Evolutionary conservation across 2,329 filamentous ascomycete species (phyloP).

Genomic region (Scopulariopsis brevicaulis): DNA sequence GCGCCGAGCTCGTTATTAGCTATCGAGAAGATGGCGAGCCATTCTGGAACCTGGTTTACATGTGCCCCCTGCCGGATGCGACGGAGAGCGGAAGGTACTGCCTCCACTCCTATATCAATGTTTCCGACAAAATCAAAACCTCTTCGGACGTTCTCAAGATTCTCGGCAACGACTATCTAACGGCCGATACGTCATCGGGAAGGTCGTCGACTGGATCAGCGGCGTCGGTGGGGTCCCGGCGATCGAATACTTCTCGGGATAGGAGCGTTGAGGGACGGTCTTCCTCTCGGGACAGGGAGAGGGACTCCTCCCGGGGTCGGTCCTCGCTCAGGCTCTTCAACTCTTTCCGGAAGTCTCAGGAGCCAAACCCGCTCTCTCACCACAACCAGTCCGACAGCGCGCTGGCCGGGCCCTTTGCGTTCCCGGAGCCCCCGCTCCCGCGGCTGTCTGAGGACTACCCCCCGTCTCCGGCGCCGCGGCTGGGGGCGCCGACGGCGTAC

Average conservation of each 20-base stretch:
- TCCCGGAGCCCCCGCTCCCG: neutral
- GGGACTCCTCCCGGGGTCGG: conserved; percentile 11
- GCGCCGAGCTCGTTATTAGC: conserved; percentile 38
- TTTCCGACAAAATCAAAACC: conserved; percentile 39
- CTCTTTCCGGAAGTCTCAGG: conserved; percentile 11
- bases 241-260: neutral
- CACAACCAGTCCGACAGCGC: neutral
- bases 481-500: conserved; percentile 13
- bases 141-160: conserved; percentile 23
- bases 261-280: neutral
- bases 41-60: conserved; percentile 46
- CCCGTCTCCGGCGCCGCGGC: neutral
- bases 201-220: conserved; percentile 24
- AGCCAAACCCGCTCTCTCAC: neutral
- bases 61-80: conserved; percentile 36
- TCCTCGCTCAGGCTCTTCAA: conserved; percentile 20
- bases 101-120: conserved; percentile 45
- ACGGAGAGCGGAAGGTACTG: conserved; percentile 37
- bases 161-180: neutral
- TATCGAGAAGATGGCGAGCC: conserved; percentile 37
- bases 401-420: neutral
- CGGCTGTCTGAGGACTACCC: neutral
- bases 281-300: conserved; percentile 14
- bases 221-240: neutral
- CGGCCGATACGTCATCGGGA: conserved; percentile 17